Evolutionary conservation across 2,329 filamentous ascomycete species (phyloP).

Genomic region (Colletotrichum cereale): DNA sequence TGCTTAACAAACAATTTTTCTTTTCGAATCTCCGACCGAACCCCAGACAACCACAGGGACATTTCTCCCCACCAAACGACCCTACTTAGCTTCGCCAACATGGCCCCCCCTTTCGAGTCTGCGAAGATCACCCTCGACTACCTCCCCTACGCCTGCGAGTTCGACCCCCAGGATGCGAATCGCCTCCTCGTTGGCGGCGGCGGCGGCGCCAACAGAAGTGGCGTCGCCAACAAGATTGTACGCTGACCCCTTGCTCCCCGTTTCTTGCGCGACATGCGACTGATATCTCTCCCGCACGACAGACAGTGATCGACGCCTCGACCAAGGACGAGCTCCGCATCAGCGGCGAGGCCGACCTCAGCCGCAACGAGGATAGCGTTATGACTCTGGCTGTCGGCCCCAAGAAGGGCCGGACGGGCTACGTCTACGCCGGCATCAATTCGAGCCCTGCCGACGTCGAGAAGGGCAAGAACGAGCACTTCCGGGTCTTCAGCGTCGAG

Average conservation of each 20-base stretch:
- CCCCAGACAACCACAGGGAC: slow-evolving; percentile 10
- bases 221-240: slow-evolving; percentile 89
- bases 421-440: slow-evolving; percentile 84
- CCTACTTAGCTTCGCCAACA: slow-evolving; percentile 40
- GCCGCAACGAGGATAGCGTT: slow-evolving; percentile 88
- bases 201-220: slow-evolving; percentile 83
- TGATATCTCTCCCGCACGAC: slow-evolving; percentile 21
- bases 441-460: slow-evolving; percentile 79
- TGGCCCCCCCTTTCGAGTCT: slow-evolving; percentile 57
- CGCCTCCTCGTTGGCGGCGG: slow-evolving; percentile 88
- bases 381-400: slow-evolving; percentile 81
- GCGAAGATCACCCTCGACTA: slow-evolving; percentile 80
- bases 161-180: slow-evolving; percentile 82
- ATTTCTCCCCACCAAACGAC: slow-evolving; percentile 22
- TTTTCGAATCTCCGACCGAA: neutral
- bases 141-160: slow-evolving; percentile 89
- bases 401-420: slow-evolving; percentile 56
- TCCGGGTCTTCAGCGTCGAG: slow-evolving; percentile 78
- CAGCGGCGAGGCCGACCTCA: slow-evolving; percentile 80
- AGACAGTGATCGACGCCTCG: slow-evolving; percentile 81
- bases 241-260: slow-evolving; percentile 48
- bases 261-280: slow-evolving; percentile 23
- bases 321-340: slow-evolving; percentile 73
- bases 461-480: slow-evolving; percentile 85
- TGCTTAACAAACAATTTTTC: neutral